Evolutionary conservation across 257 asterid species (phyloP).

Genomic region (Lycium ferocissimum): DNA sequence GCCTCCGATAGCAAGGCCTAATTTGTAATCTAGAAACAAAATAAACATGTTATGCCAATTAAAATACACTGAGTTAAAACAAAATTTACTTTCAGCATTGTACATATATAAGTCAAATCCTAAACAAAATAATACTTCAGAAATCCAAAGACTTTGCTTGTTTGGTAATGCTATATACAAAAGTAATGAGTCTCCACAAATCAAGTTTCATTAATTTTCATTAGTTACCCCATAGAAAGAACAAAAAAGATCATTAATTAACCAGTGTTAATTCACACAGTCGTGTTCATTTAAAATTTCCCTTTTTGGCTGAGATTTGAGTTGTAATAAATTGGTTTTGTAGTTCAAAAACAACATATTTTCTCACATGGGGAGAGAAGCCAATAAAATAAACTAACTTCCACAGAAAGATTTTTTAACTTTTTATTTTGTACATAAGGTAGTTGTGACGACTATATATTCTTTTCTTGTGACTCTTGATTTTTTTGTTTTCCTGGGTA

Average conservation of each 20-base stretch:
- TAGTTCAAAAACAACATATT: not conserved
- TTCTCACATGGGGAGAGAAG: not conserved
- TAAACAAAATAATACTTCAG: not conserved
- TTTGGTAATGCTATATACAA: not conserved
- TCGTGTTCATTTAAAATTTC: not conserved
- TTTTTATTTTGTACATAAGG: no score
- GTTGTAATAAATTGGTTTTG: conserved; percentile 20
- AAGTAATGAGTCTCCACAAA: not conserved
- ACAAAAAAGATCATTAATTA: not conserved
- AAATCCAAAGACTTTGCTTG: not conserved
- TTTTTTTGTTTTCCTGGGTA: not conserved
- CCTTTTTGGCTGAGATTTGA: not conserved
- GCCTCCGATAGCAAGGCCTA: no score
- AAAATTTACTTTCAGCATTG: not conserved
- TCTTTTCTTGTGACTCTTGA: no score
- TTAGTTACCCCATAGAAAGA: not conserved
- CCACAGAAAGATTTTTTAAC: not conserved
- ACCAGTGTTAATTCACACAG: not conserved
- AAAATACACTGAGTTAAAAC: not conserved
- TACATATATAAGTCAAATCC: not conserved
- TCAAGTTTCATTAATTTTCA: not conserved
- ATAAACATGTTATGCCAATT: not conserved
- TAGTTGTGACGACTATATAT: no score
- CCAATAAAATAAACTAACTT: not conserved
- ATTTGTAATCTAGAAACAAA: not conserved